Conservation (phyloP, 108 stramenopile species). For the Cyclotella sp. region DNA sequence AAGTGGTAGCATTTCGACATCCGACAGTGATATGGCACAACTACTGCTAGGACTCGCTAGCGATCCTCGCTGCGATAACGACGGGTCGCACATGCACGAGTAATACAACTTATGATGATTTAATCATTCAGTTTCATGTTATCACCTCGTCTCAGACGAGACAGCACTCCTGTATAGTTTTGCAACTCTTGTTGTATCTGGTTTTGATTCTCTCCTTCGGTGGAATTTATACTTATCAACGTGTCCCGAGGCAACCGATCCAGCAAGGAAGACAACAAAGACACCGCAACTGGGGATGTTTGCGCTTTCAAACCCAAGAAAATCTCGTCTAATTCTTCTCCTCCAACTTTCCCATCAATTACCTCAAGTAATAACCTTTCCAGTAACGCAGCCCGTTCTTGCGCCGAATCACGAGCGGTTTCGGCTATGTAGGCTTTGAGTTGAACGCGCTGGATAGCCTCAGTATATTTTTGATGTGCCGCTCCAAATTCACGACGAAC, state of each 20-base stretch:
- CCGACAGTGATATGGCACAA: conserved; percentile 1
- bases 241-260: neutral
- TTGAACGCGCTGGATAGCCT: conserved; percentile 47
- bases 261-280: neutral
- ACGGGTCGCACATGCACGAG: neutral
- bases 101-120: neutral
- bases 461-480: conserved; percentile 21
- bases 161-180: neutral
- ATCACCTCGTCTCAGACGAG: neutral
- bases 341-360: conserved; percentile 5
- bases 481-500: conserved; percentile 20
- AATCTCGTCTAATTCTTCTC: neutral
- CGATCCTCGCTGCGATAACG: neutral
- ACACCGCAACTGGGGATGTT: neutral
- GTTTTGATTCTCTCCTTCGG: neutral
- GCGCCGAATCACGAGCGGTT: conserved; percentile 38
- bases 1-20: neutral
- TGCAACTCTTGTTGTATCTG: neutral
- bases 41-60: neutral
- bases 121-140: neutral
- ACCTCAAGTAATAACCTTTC: conserved; percentile 25
- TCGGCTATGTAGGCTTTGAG: conserved; percentile 51
- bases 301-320: neutral
- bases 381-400: conserved; percentile 34
- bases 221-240: neutral